Evolutionary conservation across 805 yeast genomes (phyloP).

Genomic region (Ascoidea tarda): DNA sequence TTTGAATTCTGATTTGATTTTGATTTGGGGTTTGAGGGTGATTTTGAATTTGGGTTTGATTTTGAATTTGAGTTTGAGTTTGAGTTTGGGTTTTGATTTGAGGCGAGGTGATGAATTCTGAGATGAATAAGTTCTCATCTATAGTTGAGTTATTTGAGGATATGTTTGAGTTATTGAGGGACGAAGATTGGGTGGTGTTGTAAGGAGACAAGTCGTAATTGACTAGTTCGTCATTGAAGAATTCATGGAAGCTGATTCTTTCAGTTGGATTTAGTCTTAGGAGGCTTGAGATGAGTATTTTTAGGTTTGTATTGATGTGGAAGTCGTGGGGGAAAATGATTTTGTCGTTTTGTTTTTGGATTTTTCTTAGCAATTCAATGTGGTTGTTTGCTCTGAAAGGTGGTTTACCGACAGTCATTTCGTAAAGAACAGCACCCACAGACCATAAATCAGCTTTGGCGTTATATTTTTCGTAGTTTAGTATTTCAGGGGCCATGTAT

Average conservation of each 20-base stretch:
- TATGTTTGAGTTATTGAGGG: slow-evolving; percentile 22
- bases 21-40: too few species aligned
- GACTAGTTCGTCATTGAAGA: slow-evolving; percentile 63
- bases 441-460: slow-evolving; percentile 98
- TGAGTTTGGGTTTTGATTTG: slow-evolving; percentile 5
- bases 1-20: too few species aligned
- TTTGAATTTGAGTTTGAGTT: too few species aligned
- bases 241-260: slow-evolving; percentile 79
- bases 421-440: slow-evolving; percentile 91
- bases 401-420: slow-evolving; percentile 93
- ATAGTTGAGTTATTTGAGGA: slow-evolving; percentile 54
- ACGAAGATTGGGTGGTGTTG: background rate
- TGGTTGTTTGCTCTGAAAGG: slow-evolving; percentile 93
- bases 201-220: slow-evolving; percentile 29
- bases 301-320: slow-evolving; percentile 49
- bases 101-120: slow-evolving; percentile 50
- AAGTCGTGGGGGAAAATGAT: slow-evolving; percentile 65
- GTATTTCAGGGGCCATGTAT: slow-evolving; percentile 97
- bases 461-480: slow-evolving; percentile 87
- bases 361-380: slow-evolving; percentile 74
- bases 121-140: slow-evolving; percentile 70
- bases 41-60: too few species aligned
- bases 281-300: slow-evolving; percentile 57
- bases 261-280: slow-evolving; percentile 77
- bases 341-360: slow-evolving; percentile 67